Evolutionary conservation across 2,329 filamentous ascomycete species (phyloP).

Genomic region (Botrytis aclada): DNA sequence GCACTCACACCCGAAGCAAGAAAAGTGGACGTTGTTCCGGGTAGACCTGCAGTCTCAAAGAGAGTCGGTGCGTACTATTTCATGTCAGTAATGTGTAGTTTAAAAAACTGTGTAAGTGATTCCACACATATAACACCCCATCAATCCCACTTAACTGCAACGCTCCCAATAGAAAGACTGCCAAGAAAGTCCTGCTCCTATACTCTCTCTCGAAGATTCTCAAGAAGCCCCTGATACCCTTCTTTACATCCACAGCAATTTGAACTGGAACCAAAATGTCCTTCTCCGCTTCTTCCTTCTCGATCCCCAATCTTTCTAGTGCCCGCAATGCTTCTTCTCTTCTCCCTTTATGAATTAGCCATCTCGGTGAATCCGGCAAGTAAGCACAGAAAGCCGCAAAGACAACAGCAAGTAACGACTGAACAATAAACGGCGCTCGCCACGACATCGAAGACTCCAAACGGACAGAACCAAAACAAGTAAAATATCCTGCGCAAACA

Average conservation of each 20-base stretch:
- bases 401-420: slow-evolving; percentile 41
- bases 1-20: background rate
- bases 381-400: slow-evolving; percentile 41
- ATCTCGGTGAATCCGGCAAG: slow-evolving; percentile 54
- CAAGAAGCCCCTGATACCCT: slow-evolving; percentile 11
- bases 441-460: slow-evolving; percentile 49
- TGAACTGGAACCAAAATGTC: slow-evolving; percentile 1
- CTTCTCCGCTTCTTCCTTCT: slow-evolving; percentile 25
- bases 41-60: background rate
- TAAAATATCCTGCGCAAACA: slow-evolving; percentile 54
- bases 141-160: slow-evolving; percentile 59
- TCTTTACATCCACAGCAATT: background rate
- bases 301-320: slow-evolving; percentile 32
- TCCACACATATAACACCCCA: slow-evolving; percentile 53
- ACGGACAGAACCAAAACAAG: slow-evolving; percentile 52
- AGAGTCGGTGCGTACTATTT: background rate
- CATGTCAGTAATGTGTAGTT: background rate
- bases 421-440: slow-evolving; percentile 51
- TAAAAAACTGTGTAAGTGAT: background rate
- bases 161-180: slow-evolving; percentile 54
- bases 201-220: slow-evolving; percentile 40
- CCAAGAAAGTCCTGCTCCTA: slow-evolving; percentile 47
- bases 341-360: slow-evolving; percentile 50
- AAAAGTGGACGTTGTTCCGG: background rate
- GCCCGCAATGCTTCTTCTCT: slow-evolving; percentile 44